Base-by-base conservation (phyloP, 2,329 filamentous ascomycete species). In the Diplodia scrobiculata region DNA sequence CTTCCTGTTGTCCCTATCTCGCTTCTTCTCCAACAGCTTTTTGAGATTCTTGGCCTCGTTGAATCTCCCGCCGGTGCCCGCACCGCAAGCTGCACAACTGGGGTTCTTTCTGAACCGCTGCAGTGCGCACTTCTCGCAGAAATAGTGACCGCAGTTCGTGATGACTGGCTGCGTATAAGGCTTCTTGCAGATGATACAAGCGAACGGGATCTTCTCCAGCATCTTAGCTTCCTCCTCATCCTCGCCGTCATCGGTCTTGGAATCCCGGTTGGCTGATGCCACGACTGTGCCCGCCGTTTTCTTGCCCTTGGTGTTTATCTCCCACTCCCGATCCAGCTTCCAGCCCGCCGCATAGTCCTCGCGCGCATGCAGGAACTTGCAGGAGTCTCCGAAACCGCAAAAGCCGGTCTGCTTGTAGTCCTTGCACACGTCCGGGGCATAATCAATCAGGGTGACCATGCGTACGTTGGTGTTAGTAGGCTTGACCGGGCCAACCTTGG, bases 241-340 rank as follows among this genome's bases (percentile, higher is more conserved):
- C 13, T 83, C 82, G 55, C 83, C 78, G 1, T 83, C 83, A 1
- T 80, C 79, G 1, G 69, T 41, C 32, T 71, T 73, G 51, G 75
- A 70, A 6, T 74, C 71, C 4, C 84, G 80, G 70, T 86, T 85
- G 2, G 86, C 86, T 63, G 83, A 87, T 29, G 86, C 84, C 1
- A 90, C 81, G 0, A 82, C 78, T 29, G 78, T 81, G 11, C 82
- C 83, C 5, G 72, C 73, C 6, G 81, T 81, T 68, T 83, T 84
- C 72, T 86, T 82, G 63, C 79, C 79, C 73, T 90, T 93, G 6
- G 87, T 91, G 2, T 89, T 87, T 41, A 86, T 89, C 75, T 99
- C 95, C 95, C 95, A 99, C 58, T 98, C 94, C 63, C 86, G 85
- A 77, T 99, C 95, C 4, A 99, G 83, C 76, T 98, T 92, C 95